These are phyloP conservation scores for Blastobotrys indianensis DNA, from an alignment of 1,139 yeast genomes.

Conservation along the genomic window DNA sequence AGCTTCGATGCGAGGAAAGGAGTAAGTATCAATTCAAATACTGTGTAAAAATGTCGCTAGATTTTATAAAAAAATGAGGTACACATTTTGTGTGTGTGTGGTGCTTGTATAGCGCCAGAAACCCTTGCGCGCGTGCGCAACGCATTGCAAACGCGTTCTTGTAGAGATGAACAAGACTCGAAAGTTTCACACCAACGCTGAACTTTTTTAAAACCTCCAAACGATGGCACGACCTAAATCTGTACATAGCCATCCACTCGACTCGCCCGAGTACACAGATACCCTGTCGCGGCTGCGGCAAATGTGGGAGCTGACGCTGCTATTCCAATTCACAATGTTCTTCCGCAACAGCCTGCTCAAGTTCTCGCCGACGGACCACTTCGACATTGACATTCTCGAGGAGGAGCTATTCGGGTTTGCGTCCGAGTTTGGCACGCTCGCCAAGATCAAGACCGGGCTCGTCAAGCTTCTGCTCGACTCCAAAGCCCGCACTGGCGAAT, in stretches of 20 bases:
- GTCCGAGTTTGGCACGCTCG: slow-evolving; percentile 16
- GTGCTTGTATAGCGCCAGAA: too few relatives aligned
- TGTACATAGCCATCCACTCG: slow-evolving; percentile 18
- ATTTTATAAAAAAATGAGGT: too few relatives aligned
- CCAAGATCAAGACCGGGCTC: slow-evolving; percentile 15
- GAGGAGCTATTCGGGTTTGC: slow-evolving; percentile 26
- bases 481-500: slow-evolving; percentile 13
- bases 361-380: slow-evolving; percentile 17
- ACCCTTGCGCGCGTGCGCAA: too few relatives aligned
- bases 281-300: slow-evolving; percentile 22
- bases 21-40: too few relatives aligned
- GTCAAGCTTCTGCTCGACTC: slow-evolving; percentile 16
- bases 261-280: slow-evolving; percentile 20
- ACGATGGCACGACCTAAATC: neutral
- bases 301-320: slow-evolving; percentile 25
- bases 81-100: too few relatives aligned
- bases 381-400: slow-evolving; percentile 27
- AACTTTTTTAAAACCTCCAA: too few relatives aligned
- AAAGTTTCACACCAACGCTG: too few relatives aligned
- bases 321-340: slow-evolving; percentile 26
- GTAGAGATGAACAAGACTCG: too few relatives aligned
- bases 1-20: neutral
- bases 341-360: slow-evolving; percentile 21
- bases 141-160: too few relatives aligned
- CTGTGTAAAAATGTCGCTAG: too few relatives aligned